Percentiles rank a stretch among this genome's conserved stretches.
These are phyloP conservation scores for Colletotrichum tropicicola DNA, from an alignment of 2,329 filamentous ascomycete species.

Conservation along the genomic window DNA sequence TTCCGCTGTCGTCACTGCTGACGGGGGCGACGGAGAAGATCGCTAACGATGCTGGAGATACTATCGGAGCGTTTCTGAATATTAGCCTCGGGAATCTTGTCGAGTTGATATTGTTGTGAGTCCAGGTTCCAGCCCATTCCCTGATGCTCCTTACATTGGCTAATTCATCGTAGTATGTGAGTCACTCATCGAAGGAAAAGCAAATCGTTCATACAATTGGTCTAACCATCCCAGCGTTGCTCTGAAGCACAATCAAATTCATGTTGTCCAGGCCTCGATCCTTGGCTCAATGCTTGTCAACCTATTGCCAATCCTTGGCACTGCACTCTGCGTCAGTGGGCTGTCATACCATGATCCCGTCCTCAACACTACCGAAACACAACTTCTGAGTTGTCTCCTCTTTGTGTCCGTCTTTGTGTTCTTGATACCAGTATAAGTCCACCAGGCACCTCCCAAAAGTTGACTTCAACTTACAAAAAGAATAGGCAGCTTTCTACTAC, in stretches of 20 bases:
- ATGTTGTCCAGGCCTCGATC: slow-evolving; percentile 79
- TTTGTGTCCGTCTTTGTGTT: slow-evolving; percentile 50
- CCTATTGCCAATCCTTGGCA: slow-evolving; percentile 77
- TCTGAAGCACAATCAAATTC: slow-evolving; percentile 68
- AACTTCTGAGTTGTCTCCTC: slow-evolving; percentile 45
- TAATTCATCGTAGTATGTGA: slow-evolving; percentile 40
- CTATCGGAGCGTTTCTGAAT: slow-evolving; percentile 67
- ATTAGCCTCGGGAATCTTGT: slow-evolving; percentile 71
- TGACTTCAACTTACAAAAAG: neutral
- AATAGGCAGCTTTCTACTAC: slow-evolving; percentile 50
- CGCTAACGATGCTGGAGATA: slow-evolving; percentile 64
- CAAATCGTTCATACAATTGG: neutral
- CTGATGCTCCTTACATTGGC: neutral
- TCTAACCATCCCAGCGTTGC: slow-evolving; percentile 54
- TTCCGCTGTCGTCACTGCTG: slow-evolving; percentile 65
- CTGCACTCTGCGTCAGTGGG: slow-evolving; percentile 77
- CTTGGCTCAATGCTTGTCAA: slow-evolving; percentile 83
- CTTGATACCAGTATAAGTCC: slow-evolving; percentile 43
- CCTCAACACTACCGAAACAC: slow-evolving; percentile 41
- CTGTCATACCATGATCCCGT: slow-evolving; percentile 72
- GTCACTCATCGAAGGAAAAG: slow-evolving; percentile 19
- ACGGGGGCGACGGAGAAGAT: slow-evolving; percentile 69
- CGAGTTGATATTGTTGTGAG: slow-evolving; percentile 67
- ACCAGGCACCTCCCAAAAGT: neutral
- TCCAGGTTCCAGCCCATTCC: slow-evolving; percentile 19